Conservation (phyloP, 768 basidiomycete genomes). For the Mycena venus region DNA sequence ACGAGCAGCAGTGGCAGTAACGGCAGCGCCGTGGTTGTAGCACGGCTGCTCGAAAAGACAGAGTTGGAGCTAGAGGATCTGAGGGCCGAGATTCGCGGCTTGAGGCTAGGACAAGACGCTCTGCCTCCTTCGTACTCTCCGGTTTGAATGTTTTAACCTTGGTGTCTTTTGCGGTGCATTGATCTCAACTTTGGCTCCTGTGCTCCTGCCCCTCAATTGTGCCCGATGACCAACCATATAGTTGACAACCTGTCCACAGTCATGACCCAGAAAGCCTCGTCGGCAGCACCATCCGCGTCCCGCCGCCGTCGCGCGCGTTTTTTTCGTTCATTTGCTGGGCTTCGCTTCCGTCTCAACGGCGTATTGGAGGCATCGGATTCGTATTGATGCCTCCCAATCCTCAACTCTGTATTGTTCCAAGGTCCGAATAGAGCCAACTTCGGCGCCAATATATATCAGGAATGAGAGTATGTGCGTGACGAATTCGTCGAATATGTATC, state of each 20-base stretch:
- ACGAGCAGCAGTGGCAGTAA: not conserved
- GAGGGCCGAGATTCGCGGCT: not conserved
- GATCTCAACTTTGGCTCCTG: not conserved
- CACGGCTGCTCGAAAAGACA: not conserved
- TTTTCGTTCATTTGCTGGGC: not conserved
- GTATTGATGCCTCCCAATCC: no score
- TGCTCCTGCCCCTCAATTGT: not conserved
- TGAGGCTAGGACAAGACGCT: not conserved
- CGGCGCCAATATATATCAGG: no score
- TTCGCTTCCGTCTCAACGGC: no score
- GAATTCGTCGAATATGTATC: no score
- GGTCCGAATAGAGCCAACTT: no score
- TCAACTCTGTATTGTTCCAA: no score
- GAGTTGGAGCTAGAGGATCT: not conserved
- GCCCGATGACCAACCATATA: not conserved
- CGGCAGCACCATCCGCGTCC: not conserved
- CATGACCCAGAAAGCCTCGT: not conserved
- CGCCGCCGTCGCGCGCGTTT: not conserved
- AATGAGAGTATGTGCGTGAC: no score
- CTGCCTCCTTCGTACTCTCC: not conserved
- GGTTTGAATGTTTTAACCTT: slow-evolving; percentile 3
- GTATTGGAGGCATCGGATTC: no score
- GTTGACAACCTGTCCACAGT: not conserved
- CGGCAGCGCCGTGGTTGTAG: not conserved
- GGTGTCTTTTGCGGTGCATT: not conserved